phyloP scores from a whole-genome alignment of 345 rosid genomes.

The Nasturtium officinale region DNA sequence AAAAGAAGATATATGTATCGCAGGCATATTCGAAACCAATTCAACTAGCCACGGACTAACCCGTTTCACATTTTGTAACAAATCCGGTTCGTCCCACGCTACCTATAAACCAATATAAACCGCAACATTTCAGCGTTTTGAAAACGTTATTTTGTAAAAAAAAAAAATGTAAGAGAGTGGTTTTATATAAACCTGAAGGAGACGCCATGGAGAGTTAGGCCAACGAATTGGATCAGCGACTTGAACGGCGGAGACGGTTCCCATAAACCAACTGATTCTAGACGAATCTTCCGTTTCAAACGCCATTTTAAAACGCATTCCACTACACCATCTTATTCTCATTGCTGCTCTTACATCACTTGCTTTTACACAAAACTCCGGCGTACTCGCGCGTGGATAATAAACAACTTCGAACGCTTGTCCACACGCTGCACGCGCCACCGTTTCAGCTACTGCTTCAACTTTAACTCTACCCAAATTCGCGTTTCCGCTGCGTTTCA shows the following conservation, averaged over 20 bases:
- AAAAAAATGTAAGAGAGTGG: no score
- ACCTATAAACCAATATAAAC: slow-evolving; percentile 51
- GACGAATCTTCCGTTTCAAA: slow-evolving; percentile 94
- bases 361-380: slow-evolving; percentile 82
- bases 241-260: slow-evolving; percentile 85
- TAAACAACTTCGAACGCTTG: slow-evolving; percentile 77
- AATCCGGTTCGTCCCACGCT: slow-evolving; percentile 97
- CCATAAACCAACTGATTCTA: slow-evolving; percentile 95
- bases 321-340: slow-evolving; percentile 80
- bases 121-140: background rate
- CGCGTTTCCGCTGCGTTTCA: slow-evolving; percentile 43
- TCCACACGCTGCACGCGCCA: slow-evolving; percentile 62
- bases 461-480: slow-evolving; percentile 49
- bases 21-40: slow-evolving; percentile 77
- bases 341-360: slow-evolving; percentile 63
- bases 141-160: background rate
- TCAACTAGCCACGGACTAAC: slow-evolving; percentile 96
- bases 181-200: no score
- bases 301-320: slow-evolving; percentile 98
- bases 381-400: slow-evolving; percentile 79
- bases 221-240: slow-evolving; percentile 81
- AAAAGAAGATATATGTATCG: slow-evolving; percentile 73
- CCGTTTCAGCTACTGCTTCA: slow-evolving; percentile 78
- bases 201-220: slow-evolving; percentile 95
- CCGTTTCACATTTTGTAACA: slow-evolving; percentile 83